phyloP scores from a whole-genome alignment of 1,284 basidiomycete species.

The Exsudoporus floridanus region DNA sequence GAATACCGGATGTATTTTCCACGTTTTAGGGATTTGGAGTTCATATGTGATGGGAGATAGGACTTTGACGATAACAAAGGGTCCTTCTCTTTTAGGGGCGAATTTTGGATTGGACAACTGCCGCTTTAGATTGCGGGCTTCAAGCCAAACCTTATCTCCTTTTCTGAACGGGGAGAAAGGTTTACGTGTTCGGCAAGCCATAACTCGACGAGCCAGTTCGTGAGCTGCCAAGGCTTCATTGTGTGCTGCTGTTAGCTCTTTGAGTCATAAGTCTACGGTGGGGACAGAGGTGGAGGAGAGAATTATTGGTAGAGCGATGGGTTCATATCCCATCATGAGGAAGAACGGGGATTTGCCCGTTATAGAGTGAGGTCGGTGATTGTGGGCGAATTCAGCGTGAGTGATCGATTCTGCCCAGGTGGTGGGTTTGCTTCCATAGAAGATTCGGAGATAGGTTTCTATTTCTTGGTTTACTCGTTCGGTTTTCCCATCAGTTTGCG shows the following conservation, averaged over 20 bases:
- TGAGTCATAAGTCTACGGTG: no score
- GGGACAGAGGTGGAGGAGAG: no score
- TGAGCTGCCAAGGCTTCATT: no score
- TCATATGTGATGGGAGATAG: no score
- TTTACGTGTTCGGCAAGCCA: no score
- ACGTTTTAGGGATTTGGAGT: no score
- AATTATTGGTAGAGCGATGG: no score
- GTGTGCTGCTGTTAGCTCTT: no score
- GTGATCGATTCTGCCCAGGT: neutral
- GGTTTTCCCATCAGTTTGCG: neutral
- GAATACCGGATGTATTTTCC: no score
- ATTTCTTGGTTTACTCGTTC: neutral
- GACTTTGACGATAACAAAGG: neutral
- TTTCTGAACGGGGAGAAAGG: no score
- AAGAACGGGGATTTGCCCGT: neutral
- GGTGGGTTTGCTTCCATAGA: neutral
- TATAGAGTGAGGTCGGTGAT: neutral
- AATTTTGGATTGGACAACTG: neutral
- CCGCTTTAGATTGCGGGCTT: neutral
- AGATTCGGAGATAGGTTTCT: neutral
- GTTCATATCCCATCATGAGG: no score
- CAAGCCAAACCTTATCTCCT: neutral
- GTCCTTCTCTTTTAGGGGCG: neutral
- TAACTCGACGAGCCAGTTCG: no score
- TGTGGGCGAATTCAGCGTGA: neutral